Evolutionary conservation across 768 basidiomycete genomes (phyloP).

Genomic region (Tremella fuciformis): DNA sequence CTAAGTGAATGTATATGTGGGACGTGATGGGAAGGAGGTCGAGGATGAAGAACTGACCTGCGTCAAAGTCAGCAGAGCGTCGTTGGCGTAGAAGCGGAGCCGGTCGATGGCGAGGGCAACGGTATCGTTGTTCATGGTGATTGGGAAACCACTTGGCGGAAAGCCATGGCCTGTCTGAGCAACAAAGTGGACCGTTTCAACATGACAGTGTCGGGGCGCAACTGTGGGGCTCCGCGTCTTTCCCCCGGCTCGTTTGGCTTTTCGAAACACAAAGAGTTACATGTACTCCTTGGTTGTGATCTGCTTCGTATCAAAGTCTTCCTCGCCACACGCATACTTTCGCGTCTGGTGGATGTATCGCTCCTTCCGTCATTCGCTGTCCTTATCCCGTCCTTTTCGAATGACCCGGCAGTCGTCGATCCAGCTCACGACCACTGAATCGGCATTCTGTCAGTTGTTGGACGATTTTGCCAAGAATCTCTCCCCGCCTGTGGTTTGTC

Average conservation of each 20-base stretch:
- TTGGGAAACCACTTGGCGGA: too few relatives aligned
- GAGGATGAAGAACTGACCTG: constrained; percentile 29
- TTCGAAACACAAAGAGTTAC: too few relatives aligned
- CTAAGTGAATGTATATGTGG: constrained; percentile 11
- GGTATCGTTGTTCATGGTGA: constrained; percentile 28
- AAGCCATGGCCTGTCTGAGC: too few relatives aligned
- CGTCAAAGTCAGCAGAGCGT: constrained; percentile 46
- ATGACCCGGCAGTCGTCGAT: constrained; percentile 51
- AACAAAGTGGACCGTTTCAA: too few relatives aligned
- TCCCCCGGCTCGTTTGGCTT: too few relatives aligned
- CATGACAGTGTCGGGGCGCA: too few relatives aligned
- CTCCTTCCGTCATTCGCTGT: neutral
- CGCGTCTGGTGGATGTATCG: too few relatives aligned
- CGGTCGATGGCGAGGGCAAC: constrained; percentile 50
- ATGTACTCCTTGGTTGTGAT: too few relatives aligned
- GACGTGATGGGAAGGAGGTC: neutral
- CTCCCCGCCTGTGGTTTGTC: constrained; percentile 62
- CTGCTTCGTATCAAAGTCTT: neutral
- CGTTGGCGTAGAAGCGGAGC: constrained; percentile 49
- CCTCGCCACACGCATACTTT: neutral
- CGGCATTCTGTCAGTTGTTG: constrained; percentile 69
- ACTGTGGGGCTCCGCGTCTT: too few relatives aligned
- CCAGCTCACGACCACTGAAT: constrained; percentile 65
- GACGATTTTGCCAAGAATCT: constrained; percentile 69
- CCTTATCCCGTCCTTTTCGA: constrained; percentile 1